Percentiles rank a stretch among this genome's conserved stretches.
These are phyloP conservation scores for Heliosperma pusillum DNA, from an alignment of 148 eudicot genomes.

Conservation along the genomic window DNA sequence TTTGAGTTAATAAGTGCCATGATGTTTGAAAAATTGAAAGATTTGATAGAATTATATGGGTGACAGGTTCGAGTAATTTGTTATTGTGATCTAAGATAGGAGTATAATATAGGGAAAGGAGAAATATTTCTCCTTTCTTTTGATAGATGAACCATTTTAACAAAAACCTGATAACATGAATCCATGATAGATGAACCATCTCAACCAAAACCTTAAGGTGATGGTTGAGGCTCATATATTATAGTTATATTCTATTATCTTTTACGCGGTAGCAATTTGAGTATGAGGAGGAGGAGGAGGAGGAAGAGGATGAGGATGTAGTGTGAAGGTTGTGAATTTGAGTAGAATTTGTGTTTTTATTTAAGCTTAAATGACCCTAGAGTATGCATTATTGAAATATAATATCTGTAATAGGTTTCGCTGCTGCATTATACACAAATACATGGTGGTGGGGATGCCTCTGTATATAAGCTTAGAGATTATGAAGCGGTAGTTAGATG, in stretches of 20 bases:
- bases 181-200: too few species aligned
- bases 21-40: too few species aligned
- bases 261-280: not conserved
- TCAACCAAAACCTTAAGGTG: too few species aligned
- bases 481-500: constrained; percentile 68
- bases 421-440: constrained; percentile 74
- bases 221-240: too few species aligned
- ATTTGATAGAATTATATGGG: too few species aligned
- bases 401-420: constrained; percentile 43
- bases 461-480: constrained; percentile 71
- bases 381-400: not conserved
- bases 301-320: not conserved
- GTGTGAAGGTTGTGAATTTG: not conserved
- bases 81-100: not conserved
- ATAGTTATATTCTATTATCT: too few species aligned
- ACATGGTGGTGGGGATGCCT: constrained; percentile 67
- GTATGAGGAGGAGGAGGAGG: not conserved
- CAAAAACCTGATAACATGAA: too few species aligned
- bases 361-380: not conserved
- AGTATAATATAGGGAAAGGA: too few species aligned
- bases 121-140: too few species aligned
- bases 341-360: not conserved
- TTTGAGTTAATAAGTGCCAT: too few species aligned
- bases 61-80: not conserved
- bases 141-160: too few species aligned